Evolutionary conservation across 305 asterid genomes (phyloP), one percentile per base, ranked within the genome.

Genomic region (Solanum aculeatissimum): DNA sequence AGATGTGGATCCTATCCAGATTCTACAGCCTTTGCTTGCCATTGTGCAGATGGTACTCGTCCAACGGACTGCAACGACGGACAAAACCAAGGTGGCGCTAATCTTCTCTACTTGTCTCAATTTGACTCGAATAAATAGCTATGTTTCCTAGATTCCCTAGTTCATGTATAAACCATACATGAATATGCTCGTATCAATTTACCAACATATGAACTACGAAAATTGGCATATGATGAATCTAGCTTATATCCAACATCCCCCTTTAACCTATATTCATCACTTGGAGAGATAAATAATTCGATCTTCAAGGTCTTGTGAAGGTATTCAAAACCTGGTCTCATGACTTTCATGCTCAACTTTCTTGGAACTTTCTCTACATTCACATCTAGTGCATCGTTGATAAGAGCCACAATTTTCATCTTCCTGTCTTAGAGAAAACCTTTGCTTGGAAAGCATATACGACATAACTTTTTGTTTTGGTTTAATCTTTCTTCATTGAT

Each of bases 1-100:
- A 4, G 54, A 18, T 93, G 97, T 23, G 97, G 94, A 70, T 83
- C 60, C 42, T n/a, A 84, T 69, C 70, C 3, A 65, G 49, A 4
- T 43, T 9, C 86, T 4, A 12, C 27, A 8, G 77, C 88, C 32
- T 93, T 90, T 80, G 83, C 85, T 84, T 92, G 94, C 87, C 54
- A 88, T 66, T 92, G 94, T 80, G 13, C 3, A 9, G 6, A 82
- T 74, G 84, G 75, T 51, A 18, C 83, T 51, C n/a, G 6, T 55
- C 11, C 77, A 1, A 27, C 10, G 3, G 62, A 86, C 12, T 94
- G 95, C 81, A 58, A 18, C 45, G 18, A 42, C 62, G 5, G 6
- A 18, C 11, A 5, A 1, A 10, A 14, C 21, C 74, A 38, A 45
- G 10, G 25, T 27, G 68, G 38, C 3, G 43, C 25, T 47, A 75